phyloP scores from a whole-genome alignment of 768 basidiomycete species.

The Clitopilus hobsonii region DNA sequence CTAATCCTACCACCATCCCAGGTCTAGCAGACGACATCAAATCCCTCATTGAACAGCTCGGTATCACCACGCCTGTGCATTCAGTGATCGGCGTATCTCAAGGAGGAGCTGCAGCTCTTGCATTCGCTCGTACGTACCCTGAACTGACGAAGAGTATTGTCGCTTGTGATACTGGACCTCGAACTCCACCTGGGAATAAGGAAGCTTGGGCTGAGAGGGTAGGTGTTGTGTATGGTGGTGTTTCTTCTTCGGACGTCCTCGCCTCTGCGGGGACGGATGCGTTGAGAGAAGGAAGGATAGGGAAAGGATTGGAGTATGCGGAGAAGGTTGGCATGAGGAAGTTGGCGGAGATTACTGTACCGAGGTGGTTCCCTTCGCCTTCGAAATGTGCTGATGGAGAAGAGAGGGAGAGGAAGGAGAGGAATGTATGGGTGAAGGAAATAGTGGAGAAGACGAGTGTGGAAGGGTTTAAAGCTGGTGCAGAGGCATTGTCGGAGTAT shows the following conservation, averaged over 20 bases:
- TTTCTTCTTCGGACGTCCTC: conserved; percentile 5
- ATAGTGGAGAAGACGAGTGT: conserved; percentile 37
- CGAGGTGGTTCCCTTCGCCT: conserved; percentile 45
- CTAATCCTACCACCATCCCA: conserved; percentile 30
- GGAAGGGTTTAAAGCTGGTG: conserved; percentile 41
- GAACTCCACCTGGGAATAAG: conserved; percentile 40
- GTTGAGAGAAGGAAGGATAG: conserved; percentile 7
- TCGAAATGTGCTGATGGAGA: conserved; percentile 21
- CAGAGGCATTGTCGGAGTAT: conserved; percentile 40
- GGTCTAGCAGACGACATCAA: conserved; percentile 42
- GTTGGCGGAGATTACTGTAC: conserved; percentile 36
- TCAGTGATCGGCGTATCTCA: conserved; percentile 50
- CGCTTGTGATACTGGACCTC: conserved; percentile 43
- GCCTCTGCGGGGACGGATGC: neutral
- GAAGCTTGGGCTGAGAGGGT: conserved; percentile 47
- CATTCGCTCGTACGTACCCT: conserved; percentile 34
- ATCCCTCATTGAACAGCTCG: conserved; percentile 26
- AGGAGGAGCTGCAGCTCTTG: conserved; percentile 47
- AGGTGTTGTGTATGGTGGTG: conserved; percentile 25
- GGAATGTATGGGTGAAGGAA: conserved; percentile 22
- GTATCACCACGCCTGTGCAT: conserved; percentile 34
- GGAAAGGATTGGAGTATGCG: conserved; percentile 21
- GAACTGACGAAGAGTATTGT: conserved; percentile 33
- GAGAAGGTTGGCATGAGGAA: conserved; percentile 32
- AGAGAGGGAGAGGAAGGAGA: conserved; percentile 9